Evolutionary conservation across 176 grass and related monocot genomes (phyloP), one percentile per base, ranked within the genome.

Genomic region (Ensete glaucum): DNA sequence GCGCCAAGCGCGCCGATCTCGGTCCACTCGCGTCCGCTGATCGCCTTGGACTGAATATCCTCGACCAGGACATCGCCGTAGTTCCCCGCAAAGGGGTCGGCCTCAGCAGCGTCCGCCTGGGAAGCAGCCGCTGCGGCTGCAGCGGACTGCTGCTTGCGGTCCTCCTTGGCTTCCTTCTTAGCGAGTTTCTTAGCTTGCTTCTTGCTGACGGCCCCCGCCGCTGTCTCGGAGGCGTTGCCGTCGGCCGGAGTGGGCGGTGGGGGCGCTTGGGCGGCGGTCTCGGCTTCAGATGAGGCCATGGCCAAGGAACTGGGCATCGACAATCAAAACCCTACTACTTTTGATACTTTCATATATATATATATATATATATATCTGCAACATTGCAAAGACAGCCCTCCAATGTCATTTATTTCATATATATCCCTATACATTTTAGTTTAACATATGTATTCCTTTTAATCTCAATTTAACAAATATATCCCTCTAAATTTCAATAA

Each of bases 1-100:
- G 43, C 67, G 52, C 67, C 78, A 63, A 93, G 82, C 55, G 76
- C 72, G 64, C 78, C 78, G 74, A 93, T 54, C 43, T 70, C 67
- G 74, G 78, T 84, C 94, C 94, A 98, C 51, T 9, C 9, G 54
- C 90, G 82, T 8, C 83, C 87, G 26, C 76, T 92, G 56, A 92
- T 48, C 23, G 15, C 34, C 82, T 96, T 92, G 12, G 93, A 96
- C 81, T 96, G 90, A 77, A 96, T 85, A 69, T 96, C 93, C 82
- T 88, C 89, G 13, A 88, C 76, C 73, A 73, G 87, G 0, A 90
- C 50, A 29, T 90, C 89, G 17, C 93, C 87, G 63, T 92, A 96
- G 70, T 90, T 81, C 6, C 54, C 73, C 1, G 81, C 67, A 4
- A 90, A 85, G 4, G 90, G 87, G 24, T 97, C 93, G 2, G 49